These are phyloP conservation scores for Solanum okadae DNA, from an alignment of 257 asterid species.

Conservation along the genomic window DNA sequence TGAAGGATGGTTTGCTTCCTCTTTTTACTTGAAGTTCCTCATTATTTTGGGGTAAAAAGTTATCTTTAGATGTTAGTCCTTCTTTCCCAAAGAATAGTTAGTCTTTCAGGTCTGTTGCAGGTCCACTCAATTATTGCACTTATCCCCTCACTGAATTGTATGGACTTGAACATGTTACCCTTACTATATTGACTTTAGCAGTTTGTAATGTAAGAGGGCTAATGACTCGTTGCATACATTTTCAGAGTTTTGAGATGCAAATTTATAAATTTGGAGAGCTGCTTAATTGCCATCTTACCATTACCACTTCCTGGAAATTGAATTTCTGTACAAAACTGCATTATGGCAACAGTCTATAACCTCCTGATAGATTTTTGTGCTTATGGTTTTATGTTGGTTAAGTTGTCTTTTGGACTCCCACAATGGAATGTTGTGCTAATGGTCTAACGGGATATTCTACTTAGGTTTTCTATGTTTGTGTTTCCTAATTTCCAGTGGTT, in stretches of 20 bases:
- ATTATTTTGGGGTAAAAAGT: not conserved
- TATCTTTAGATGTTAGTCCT: not conserved
- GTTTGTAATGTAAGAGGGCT: not conserved
- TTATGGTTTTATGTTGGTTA: not conserved
- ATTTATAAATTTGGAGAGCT: not conserved
- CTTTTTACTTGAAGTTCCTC: not conserved
- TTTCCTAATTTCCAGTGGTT: slow-evolving; percentile 5
- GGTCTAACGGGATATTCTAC: not conserved
- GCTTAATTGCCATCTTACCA: not conserved
- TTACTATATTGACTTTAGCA: not conserved
- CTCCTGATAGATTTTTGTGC: not conserved
- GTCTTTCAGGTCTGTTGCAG: not conserved
- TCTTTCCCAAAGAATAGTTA: not conserved
- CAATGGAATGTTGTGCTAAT: not conserved
- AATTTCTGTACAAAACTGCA: not conserved
- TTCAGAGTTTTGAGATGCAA: not conserved
- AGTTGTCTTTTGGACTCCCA: not conserved
- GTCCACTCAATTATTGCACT: not conserved
- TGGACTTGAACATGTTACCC: not conserved
- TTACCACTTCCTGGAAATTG: not conserved
- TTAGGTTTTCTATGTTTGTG: not conserved
- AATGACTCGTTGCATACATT: not conserved
- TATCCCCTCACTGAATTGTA: not conserved
- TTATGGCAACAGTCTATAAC: not conserved
- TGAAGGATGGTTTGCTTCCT: not conserved